Base-by-base conservation (phyloP, 2,329 filamentous ascomycete genomes). In the Alternaria brassicicola region DNA sequence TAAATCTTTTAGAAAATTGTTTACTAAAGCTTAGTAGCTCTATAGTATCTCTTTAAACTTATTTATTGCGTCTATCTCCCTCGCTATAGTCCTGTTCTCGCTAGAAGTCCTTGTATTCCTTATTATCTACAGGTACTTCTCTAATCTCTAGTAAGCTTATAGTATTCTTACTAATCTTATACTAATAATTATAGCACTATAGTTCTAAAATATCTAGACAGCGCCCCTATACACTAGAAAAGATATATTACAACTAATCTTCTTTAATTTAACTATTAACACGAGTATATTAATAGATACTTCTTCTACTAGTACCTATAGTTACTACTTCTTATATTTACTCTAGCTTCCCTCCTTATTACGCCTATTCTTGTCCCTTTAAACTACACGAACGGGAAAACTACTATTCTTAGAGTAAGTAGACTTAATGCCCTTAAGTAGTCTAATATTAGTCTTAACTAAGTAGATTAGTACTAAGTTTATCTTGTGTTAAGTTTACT, bases 361-460 rank as follows among this genome's bases (percentile, higher is more conserved):
- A 58, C 51, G 10, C 56, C 51, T 3, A 54, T 64, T 35, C 56
- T 66, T 33, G 6, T 66, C 42, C 39, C 53, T 15, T 50, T 60
- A 17, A 63, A 65, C 43, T 61, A 57, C 46, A 61, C 54, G 3
- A 46, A 66, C 3, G 26, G 61, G 8, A 66, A 62, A 43, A 49
- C 7, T 30, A 31, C 52, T 21, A 15, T 46, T 10, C 36, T 25
- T 55, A 15, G 55, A 50, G 61, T 66, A 9, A 62, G 61, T 33
- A 19, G 61, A 25, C 48, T 66, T 3, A n/a, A 66, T 63, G 28
- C 45, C 8, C 33, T 66, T 13, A 50, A 46, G n/a, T 66, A 26
- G 63, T 66, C 58, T 10, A 66, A 66, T 39, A 42, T 66, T 17
- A 25, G 59, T n/a, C 51, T 64, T 26, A 13, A 55, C 25, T 21